A percentile compares a stretch with the other conserved stretches of the same genome.
These are phyloP conservation scores for Pythium apleroticum DNA, from an alignment of 352 stramenopile species.

Conservation along the genomic window DNA sequence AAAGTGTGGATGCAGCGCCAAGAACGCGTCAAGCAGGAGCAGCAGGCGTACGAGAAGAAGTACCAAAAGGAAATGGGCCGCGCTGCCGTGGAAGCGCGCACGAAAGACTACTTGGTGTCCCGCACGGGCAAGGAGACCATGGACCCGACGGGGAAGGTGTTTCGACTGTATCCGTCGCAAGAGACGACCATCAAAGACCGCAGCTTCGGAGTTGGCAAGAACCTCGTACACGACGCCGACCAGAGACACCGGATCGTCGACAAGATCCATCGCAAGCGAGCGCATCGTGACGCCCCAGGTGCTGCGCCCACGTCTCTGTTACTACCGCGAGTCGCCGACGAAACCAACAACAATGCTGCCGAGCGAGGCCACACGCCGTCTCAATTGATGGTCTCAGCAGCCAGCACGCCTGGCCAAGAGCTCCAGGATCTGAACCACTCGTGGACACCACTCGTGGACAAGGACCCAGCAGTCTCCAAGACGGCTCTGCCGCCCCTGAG, in stretches of 20 bases:
- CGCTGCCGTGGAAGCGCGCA: conserved; percentile 49
- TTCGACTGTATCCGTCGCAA: conserved; percentile 69
- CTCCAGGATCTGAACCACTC: conserved; percentile 27
- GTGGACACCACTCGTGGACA: not conserved
- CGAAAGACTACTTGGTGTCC: conserved; percentile 51
- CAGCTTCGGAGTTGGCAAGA: conserved; percentile 67
- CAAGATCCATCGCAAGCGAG: conserved; percentile 23
- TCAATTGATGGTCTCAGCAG: not conserved
- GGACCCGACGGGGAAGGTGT: conserved; percentile 57
- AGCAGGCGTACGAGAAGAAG: conserved; percentile 56
- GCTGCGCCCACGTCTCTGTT: conserved; percentile 15
- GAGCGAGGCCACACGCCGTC: conserved; percentile 4
- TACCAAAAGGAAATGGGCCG: conserved; percentile 76
- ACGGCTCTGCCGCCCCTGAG: conserved; percentile 12
- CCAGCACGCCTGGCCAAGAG: conserved; percentile 26
- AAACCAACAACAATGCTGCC: conserved; percentile 16
- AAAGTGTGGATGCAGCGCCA: conserved; percentile 36
- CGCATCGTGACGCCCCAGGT: conserved; percentile 8
- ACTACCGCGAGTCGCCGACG: conserved; percentile 5
- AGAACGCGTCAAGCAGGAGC: conserved; percentile 39
- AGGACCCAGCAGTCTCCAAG: not conserved
- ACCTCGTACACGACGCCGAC: conserved; percentile 34
- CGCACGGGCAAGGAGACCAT: conserved; percentile 58
- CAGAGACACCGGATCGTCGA: conserved; percentile 26
- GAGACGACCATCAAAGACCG: conserved; percentile 70